Conservation (phyloP, 768 basidiomycete genomes). For the Filobasidium wieringae region DNA sequence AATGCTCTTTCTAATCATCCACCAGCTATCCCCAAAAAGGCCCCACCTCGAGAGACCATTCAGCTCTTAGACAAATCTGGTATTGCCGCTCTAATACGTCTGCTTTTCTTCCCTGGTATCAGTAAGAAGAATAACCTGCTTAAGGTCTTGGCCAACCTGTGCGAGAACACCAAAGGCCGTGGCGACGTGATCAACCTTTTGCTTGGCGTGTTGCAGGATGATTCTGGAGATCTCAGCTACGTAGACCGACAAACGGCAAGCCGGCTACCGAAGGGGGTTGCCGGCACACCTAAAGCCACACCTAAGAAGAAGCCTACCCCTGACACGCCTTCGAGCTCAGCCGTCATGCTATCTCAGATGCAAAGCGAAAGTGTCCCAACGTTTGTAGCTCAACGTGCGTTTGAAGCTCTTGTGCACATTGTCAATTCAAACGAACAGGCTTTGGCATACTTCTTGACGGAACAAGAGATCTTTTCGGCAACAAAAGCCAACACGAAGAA, state of each 20-base stretch:
- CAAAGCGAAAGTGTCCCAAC: constrained; percentile 69
- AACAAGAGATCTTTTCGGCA: constrained; percentile 79
- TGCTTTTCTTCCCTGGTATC: constrained; percentile 93
- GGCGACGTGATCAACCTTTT: constrained; percentile 87
- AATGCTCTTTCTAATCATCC: no score
- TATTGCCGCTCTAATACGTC: constrained; percentile 74
- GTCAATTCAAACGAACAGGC: constrained; percentile 73
- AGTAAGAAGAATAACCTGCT: constrained; percentile 72
- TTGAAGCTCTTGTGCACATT: constrained; percentile 80
- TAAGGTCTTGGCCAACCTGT: constrained; percentile 83
- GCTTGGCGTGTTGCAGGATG: constrained; percentile 87
- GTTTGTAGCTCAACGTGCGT: constrained; percentile 81
- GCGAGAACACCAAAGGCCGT: constrained; percentile 84
- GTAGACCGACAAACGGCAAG: constrained; percentile 57
- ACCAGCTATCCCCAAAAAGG: constrained; percentile 41
- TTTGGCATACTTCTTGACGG: constrained; percentile 85
- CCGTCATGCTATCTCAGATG: constrained; percentile 44
- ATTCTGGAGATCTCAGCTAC: constrained; percentile 76
- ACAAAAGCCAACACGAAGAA: constrained; percentile 54
- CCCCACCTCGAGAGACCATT: constrained; percentile 68
- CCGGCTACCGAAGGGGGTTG: constrained; percentile 82
- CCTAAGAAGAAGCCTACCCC: constrained; percentile 45
- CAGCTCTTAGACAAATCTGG: constrained; percentile 83
- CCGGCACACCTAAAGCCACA: constrained; percentile 51
- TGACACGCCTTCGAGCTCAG: constrained; percentile 37